phyloP scores from a whole-genome alignment of 768 basidiomycete species.

The Rhodotorula diobovata region DNA sequence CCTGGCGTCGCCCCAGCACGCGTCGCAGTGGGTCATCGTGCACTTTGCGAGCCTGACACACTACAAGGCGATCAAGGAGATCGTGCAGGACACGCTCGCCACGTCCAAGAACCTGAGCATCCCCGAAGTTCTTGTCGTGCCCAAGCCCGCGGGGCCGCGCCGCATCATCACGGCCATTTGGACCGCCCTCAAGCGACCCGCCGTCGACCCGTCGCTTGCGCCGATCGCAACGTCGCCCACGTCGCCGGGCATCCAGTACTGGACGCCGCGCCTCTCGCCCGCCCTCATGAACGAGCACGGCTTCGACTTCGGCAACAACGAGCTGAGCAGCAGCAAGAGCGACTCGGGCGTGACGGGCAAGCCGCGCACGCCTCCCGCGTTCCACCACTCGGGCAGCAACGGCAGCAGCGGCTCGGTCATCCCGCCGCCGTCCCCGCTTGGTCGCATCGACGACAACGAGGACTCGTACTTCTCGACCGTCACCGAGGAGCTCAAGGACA shows the following conservation, averaged over 20 bases:
- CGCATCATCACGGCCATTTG: constrained; percentile 86
- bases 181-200: constrained; percentile 78
- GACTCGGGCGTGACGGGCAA: constrained; percentile 16
- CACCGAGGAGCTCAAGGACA: constrained; percentile 50
- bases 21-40: constrained; percentile 56
- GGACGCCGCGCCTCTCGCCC: constrained; percentile 46
- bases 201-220: constrained; percentile 81
- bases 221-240: constrained; percentile 92
- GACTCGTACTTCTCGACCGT: constrained; percentile 38
- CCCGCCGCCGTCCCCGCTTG: constrained; percentile 35
- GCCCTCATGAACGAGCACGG: constrained; percentile 40
- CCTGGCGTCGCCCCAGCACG: not conserved
- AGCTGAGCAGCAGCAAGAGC: not conserved
- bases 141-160: constrained; percentile 93
- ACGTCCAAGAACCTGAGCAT: constrained; percentile 50
- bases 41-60: constrained; percentile 88
- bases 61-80: constrained; percentile 81
- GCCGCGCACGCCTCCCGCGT: constrained; percentile 32
- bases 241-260: constrained; percentile 63
- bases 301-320: constrained; percentile 33
- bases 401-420: not conserved
- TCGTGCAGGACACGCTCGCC: constrained; percentile 64
- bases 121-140: constrained; percentile 92
- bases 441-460: constrained; percentile 22
- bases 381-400: constrained; percentile 11